These are phyloP conservation scores for Cerioporus squamosus DNA, from an alignment of 1,284 basidiomycete genomes.

Conservation along the genomic window DNA sequence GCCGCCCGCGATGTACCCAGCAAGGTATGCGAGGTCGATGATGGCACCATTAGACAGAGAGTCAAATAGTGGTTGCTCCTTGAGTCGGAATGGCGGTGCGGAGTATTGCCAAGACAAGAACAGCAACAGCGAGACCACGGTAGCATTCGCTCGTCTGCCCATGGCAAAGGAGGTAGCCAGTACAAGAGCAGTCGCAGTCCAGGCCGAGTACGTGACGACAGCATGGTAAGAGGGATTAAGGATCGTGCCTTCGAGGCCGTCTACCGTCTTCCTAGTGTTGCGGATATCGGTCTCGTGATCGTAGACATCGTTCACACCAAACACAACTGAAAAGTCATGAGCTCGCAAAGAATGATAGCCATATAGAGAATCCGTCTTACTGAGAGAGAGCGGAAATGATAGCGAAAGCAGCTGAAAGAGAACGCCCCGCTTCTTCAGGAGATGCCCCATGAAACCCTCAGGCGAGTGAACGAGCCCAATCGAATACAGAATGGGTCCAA, in stretches of 20 bases:
- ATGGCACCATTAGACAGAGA: constrained; percentile 19
- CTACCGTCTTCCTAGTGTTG: constrained; percentile 18
- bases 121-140: constrained; percentile 3
- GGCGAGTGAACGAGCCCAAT: constrained; percentile 19
- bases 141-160: neutral
- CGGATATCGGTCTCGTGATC: constrained; percentile 18
- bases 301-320: constrained; percentile 23
- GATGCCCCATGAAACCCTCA: neutral
- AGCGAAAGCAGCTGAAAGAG: constrained; percentile 10
- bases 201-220: constrained; percentile 1
- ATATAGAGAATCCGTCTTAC: neutral
- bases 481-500: constrained; percentile 17
- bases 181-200: constrained; percentile 3
- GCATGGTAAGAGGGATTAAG: constrained; percentile 11
- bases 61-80: constrained; percentile 16
- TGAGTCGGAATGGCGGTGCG: constrained; percentile 12
- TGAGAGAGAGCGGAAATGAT: constrained; percentile 13
- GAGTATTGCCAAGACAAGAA: constrained; percentile 18
- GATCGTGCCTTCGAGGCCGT: constrained; percentile 20
- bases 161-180: neutral
- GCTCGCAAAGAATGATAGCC: neutral
- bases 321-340: constrained; percentile 2
- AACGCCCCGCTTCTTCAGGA: neutral
- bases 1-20: constrained; percentile 14
- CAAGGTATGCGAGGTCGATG: constrained; percentile 13